phyloP scores from a whole-genome alignment of 2,329 filamentous ascomycete genomes.

The Pestalotiopsis sp. region DNA sequence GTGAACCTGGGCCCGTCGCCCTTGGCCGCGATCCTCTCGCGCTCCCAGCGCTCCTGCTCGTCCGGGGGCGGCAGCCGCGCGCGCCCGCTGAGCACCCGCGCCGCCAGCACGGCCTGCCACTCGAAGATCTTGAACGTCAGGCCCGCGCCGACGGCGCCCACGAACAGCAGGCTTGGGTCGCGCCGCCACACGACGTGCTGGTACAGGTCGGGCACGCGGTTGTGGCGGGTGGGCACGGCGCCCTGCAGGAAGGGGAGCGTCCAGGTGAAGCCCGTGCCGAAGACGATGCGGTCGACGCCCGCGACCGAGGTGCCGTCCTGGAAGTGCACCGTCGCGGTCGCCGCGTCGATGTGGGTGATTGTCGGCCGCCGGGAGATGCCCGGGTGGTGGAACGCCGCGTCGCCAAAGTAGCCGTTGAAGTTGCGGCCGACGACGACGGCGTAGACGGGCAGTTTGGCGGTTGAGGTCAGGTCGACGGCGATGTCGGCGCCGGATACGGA shows the following conservation, averaged over 20 bases:
- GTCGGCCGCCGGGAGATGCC: constrained; percentile 36
- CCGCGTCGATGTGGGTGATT: constrained; percentile 45
- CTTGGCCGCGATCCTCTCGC: constrained; percentile 50
- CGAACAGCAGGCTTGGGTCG: constrained; percentile 59
- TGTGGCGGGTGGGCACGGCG: constrained; percentile 50
- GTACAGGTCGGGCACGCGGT: constrained; percentile 58
- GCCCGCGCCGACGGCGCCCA: constrained; percentile 59
- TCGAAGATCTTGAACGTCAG: constrained; percentile 72
- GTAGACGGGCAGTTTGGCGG: constrained; percentile 24
- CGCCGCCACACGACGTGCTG: constrained; percentile 58
- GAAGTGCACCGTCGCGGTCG: constrained; percentile 52
- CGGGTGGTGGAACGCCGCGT: constrained; percentile 27
- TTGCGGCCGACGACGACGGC: constrained; percentile 27
- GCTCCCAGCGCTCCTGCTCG: constrained; percentile 60
- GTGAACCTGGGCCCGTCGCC: constrained; percentile 62
- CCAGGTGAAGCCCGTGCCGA: constrained; percentile 70
- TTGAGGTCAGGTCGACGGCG: constrained; percentile 24
- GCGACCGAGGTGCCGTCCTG: constrained; percentile 54
- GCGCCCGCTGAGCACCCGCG: constrained; percentile 59
- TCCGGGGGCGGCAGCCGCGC: constrained; percentile 48
- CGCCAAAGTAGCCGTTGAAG: constrained; percentile 31
- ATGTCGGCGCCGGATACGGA: constrained; percentile 67
- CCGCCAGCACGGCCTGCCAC: constrained; percentile 67
- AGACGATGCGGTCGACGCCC: constrained; percentile 64
- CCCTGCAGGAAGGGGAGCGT: constrained; percentile 62